phyloP scores from a whole-genome alignment of 2,329 filamentous ascomycete genomes.

The Xylariaceae sp. region DNA sequence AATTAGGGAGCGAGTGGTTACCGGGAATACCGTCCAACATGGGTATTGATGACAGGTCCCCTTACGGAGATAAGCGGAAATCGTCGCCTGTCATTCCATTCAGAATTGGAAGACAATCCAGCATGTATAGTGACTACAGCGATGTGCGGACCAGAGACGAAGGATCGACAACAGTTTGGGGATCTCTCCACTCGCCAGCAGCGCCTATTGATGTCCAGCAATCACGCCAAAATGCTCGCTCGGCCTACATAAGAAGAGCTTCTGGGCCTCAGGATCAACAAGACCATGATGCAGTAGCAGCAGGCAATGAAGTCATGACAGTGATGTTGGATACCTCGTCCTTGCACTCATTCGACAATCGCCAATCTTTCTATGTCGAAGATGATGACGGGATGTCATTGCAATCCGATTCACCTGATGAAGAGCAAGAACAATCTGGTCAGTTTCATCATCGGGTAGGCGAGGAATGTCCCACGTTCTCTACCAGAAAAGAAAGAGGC shows the following conservation, averaged over 20 bases:
- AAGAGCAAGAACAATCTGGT: constrained; percentile 5
- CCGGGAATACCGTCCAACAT: constrained; percentile 23
- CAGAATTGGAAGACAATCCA: constrained; percentile 23
- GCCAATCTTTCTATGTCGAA: constrained; percentile 22
- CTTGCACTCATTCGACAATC: constrained; percentile 12
- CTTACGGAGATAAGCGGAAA: constrained; percentile 31
- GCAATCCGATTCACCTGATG: constrained; percentile 7
- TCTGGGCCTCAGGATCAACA: too few species aligned
- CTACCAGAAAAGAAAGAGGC: constrained; percentile 38
- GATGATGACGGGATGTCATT: constrained; percentile 13
- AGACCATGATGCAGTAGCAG: too few species aligned
- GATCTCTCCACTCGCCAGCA: constrained; percentile 42
- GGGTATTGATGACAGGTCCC: constrained; percentile 8
- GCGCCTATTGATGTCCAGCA: constrained; percentile 36
- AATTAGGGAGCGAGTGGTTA: constrained; percentile 31
- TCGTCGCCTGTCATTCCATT: constrained; percentile 44
- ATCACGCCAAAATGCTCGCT: constrained; percentile 31
- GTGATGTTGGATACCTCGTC: constrained; percentile 36
- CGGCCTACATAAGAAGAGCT: constrained; percentile 31
- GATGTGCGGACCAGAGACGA: constrained; percentile 30
- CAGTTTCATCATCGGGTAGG: constrained; percentile 52
- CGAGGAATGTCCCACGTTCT: constrained; percentile 52
- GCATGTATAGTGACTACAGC: constrained; percentile 28
- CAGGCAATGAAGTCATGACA: constrained; percentile 35
- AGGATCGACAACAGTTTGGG: constrained; percentile 39